Conservation (phyloP, 1,284 basidiomycete species). For the Rhodotorula sp. region DNA sequence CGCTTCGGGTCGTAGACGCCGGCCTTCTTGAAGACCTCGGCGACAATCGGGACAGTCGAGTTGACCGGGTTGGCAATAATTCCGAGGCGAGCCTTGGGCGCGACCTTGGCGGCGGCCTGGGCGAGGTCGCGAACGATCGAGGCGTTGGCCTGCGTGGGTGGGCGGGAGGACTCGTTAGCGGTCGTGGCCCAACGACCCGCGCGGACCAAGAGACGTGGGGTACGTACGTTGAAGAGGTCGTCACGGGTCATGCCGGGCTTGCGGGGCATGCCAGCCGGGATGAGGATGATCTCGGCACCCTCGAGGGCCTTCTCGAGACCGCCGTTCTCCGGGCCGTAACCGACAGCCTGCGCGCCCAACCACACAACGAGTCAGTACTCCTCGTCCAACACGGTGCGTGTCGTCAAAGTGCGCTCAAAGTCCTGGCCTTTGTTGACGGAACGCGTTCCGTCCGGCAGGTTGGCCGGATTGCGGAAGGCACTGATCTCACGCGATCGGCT, state of each 20-base stretch:
- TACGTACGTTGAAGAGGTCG: constrained; percentile 92
- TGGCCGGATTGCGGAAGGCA: too few relatives aligned
- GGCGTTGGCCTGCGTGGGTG: constrained; percentile 69
- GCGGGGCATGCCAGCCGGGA: constrained; percentile 76
- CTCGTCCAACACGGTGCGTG: background rate
- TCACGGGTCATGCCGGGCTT: constrained; percentile 73
- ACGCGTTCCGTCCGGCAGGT: too few relatives aligned
- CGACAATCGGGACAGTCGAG: constrained; percentile 93
- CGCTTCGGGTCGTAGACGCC: constrained; percentile 85
- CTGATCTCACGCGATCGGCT: background rate
- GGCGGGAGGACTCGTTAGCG: background rate
- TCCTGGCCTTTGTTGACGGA: too few relatives aligned
- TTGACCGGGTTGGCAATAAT: constrained; percentile 81
- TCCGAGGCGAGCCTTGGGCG: constrained; percentile 85
- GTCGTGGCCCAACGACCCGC: background rate
- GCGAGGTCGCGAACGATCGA: constrained; percentile 96
- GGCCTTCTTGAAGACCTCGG: constrained; percentile 85
- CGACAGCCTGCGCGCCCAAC: constrained; percentile 61
- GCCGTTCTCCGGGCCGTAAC: constrained; percentile 69
- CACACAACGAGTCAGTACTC: constrained; percentile 50
- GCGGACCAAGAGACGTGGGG: constrained; percentile 1
- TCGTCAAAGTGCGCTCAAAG: too few relatives aligned
- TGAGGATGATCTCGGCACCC: constrained; percentile 85
- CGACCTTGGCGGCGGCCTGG: constrained; percentile 75
- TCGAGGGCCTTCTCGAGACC: constrained; percentile 82